Evolutionary conservation across 164 flowering plant species (phyloP).

Genomic region (Sedum album): DNA sequence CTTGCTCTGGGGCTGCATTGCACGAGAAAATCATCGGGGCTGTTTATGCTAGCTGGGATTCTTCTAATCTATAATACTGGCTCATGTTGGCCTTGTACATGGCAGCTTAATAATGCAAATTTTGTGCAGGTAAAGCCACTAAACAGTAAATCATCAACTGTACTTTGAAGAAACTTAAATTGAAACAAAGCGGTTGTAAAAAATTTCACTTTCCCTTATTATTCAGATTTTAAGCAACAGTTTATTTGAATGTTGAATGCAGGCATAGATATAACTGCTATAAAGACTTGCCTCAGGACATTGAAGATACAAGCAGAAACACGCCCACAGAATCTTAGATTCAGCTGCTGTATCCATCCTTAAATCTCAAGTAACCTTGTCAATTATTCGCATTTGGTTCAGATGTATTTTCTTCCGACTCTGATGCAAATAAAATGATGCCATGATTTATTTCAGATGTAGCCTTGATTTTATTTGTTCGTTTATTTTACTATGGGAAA

Average conservation of each 20-base stretch:
- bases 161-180: neutral
- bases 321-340: neutral
- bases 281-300: neutral
- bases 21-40: slow-evolving; percentile 67
- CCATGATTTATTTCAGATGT: no score
- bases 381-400: no score
- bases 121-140: neutral
- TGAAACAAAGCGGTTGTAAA: neutral
- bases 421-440: no score
- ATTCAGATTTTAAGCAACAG: neutral
- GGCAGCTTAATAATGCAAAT: neutral
- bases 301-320: neutral
- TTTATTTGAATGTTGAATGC: neutral
- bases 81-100: neutral
- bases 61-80: slow-evolving; percentile 49
- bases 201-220: neutral
- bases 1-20: slow-evolving; percentile 63
- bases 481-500: no score
- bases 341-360: no score
- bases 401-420: no score
- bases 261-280: neutral
- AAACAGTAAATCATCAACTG: neutral
- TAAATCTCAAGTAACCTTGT: no score
- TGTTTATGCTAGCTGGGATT: slow-evolving; percentile 87
- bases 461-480: no score